A percentile compares a stretch with the other conserved stretches of the same genome.
These are phyloP conservation scores for Moelleriella libera DNA, from an alignment of 2,329 filamentous ascomycete genomes.

Conservation along the genomic window DNA sequence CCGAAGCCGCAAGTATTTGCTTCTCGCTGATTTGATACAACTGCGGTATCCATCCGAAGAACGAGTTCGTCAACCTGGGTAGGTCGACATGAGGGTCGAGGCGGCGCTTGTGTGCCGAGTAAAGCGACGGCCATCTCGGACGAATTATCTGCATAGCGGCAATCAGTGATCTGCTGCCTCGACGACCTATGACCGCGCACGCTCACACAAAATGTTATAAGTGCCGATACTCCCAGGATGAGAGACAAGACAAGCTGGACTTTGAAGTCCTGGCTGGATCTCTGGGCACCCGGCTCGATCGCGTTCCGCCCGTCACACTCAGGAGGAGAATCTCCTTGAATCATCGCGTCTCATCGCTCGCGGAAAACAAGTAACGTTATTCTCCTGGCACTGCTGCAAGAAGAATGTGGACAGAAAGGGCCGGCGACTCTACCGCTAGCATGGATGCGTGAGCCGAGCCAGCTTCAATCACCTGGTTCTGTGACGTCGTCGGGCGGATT, in stretches of 20 bases:
- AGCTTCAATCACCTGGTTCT: no score
- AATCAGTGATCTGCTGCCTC: background rate
- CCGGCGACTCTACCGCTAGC: no score
- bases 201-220: slow-evolving; percentile 62
- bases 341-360: background rate
- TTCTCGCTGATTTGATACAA: slow-evolving; percentile 78
- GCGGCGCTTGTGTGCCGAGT: slow-evolving; percentile 74
- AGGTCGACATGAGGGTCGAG: slow-evolving; percentile 44
- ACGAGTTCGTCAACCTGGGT: slow-evolving; percentile 66
- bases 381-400: no score
- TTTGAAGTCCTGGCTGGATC: slow-evolving; percentile 24
- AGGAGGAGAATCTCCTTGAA: background rate
- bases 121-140: slow-evolving; percentile 82
- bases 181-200: no score
- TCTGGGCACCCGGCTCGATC: slow-evolving; percentile 2
- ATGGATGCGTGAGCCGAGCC: no score
- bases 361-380: no score
- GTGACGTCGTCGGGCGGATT: no score
- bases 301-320: background rate
- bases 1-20: slow-evolving; percentile 78
- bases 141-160: slow-evolving; percentile 51
- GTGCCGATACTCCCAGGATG: slow-evolving; percentile 53
- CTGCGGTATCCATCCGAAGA: slow-evolving; percentile 87
- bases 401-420: no score
- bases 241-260: slow-evolving; percentile 64